Conservation (phyloP, 2,329 filamentous ascomycete genomes). For the Colletotrichum paranaense region DNA sequence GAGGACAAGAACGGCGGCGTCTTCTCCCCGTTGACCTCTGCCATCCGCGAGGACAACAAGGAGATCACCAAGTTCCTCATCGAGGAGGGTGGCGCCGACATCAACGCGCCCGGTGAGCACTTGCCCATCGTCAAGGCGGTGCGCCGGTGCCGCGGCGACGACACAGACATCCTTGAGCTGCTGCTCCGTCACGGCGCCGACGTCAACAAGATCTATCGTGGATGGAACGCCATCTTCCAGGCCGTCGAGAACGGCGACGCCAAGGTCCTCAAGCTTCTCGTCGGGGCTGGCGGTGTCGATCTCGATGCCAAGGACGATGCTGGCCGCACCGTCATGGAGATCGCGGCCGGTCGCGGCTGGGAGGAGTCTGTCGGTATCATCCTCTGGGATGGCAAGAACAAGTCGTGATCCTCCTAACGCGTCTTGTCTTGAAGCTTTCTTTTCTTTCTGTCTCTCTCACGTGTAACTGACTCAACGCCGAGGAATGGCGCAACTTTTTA, state of each 20-base stretch:
- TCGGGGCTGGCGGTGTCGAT: slow-evolving; percentile 61
- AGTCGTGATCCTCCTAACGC: not conserved
- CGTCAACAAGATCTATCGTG: slow-evolving; percentile 75
- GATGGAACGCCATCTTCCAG: slow-evolving; percentile 75
- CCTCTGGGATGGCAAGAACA: slow-evolving; percentile 30
- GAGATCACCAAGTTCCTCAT: slow-evolving; percentile 72
- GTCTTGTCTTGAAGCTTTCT: not conserved
- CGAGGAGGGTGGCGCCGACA: slow-evolving; percentile 70
- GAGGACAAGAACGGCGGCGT: slow-evolving; percentile 80
- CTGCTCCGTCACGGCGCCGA: slow-evolving; percentile 73
- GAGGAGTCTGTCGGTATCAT: slow-evolving; percentile 65
- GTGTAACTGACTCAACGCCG: not conserved
- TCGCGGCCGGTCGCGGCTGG: slow-evolving; percentile 69
- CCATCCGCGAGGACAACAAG: slow-evolving; percentile 71
- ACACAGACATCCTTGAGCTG: slow-evolving; percentile 71
- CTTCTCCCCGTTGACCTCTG: slow-evolving; percentile 76
- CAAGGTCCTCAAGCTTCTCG: slow-evolving; percentile 63
- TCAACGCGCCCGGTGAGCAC: slow-evolving; percentile 77
- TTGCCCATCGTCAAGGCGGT: slow-evolving; percentile 78
- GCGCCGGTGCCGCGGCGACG: slow-evolving; percentile 64
- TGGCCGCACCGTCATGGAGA: slow-evolving; percentile 65
- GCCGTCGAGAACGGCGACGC: slow-evolving; percentile 73
- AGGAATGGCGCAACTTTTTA: not conserved
- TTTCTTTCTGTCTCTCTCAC: not conserved
- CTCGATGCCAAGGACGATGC: slow-evolving; percentile 64